Evolutionary conservation across 2,329 filamentous ascomycete species (phyloP).

Genomic region (Fonsecaea pugnacius): DNA sequence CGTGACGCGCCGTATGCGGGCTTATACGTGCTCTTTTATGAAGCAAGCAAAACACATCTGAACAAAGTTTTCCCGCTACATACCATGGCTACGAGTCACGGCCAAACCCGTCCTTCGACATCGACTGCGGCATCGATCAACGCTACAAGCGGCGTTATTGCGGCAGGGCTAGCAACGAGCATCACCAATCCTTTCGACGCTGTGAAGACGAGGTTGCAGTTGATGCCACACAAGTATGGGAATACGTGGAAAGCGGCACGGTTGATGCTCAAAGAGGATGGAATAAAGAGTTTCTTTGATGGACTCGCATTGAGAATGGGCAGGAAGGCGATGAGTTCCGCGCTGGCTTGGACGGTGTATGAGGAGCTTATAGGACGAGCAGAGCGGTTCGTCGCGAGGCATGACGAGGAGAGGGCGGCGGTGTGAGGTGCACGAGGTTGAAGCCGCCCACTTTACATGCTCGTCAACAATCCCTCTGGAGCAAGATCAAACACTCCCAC

Average conservation of each 20-base stretch:
- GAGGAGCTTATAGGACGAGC: slow-evolving; percentile 85
- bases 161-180: slow-evolving; percentile 80
- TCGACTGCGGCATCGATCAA: slow-evolving; percentile 71
- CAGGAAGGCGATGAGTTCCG: slow-evolving; percentile 87
- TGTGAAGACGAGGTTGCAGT: slow-evolving; percentile 90
- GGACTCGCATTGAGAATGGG: slow-evolving; percentile 85
- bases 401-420: slow-evolving; percentile 27
- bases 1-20: slow-evolving; percentile 97
- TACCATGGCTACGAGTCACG: not conserved
- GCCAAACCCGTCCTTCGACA: slow-evolving; percentile 15
- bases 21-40: slow-evolving; percentile 92
- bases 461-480: not conserved
- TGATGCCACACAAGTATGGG: slow-evolving; percentile 79
- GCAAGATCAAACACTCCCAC: not conserved
- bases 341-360: slow-evolving; percentile 96
- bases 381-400: slow-evolving; percentile 47
- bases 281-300: slow-evolving; percentile 78
- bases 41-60: slow-evolving; percentile 73
- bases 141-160: slow-evolving; percentile 78
- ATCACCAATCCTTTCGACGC: slow-evolving; percentile 97
- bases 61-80: slow-evolving; percentile 39
- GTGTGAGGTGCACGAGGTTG: slow-evolving; percentile 16
- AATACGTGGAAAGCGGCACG: slow-evolving; percentile 79
- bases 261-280: slow-evolving; percentile 82
- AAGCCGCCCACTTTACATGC: not conserved